These are phyloP conservation scores for Trichosporon coremiiforme DNA, from an alignment of 1,284 basidiomycete species.

Conservation along the genomic window DNA sequence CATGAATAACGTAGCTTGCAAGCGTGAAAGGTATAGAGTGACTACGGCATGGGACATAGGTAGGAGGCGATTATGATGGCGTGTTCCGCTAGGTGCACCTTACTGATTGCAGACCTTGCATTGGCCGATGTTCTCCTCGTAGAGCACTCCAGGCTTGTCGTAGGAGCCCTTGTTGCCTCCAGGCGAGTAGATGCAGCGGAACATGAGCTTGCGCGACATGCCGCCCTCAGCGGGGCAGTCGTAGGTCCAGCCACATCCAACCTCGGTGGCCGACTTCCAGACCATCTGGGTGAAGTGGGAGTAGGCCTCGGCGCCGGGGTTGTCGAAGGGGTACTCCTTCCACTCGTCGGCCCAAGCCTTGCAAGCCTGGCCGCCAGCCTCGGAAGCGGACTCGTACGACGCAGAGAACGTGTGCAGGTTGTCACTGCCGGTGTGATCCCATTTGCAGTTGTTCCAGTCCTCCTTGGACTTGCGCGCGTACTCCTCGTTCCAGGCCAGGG, in stretches of 20 bases:
- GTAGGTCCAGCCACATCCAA: constrained; percentile 44
- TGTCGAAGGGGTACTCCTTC: constrained; percentile 32
- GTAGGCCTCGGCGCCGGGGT: constrained; percentile 28
- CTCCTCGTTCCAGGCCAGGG: constrained; percentile 21
- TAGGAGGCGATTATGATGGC: too few species aligned
- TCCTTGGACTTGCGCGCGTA: constrained; percentile 13
- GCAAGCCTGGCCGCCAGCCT: neutral
- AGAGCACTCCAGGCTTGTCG: neutral
- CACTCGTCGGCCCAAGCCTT: constrained; percentile 26
- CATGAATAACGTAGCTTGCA: constrained; percentile 16
- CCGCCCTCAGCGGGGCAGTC: constrained; percentile 14
- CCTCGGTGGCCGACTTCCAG: constrained; percentile 47
- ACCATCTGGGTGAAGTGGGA: constrained; percentile 42
- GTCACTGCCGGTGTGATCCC: constrained; percentile 22
- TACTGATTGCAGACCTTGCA: constrained; percentile 7
- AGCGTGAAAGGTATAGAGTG: constrained; percentile 13
- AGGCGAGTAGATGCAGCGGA: constrained; percentile 7
- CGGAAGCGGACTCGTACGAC: neutral
- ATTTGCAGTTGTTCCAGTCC: constrained; percentile 1
- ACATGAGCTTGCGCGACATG: constrained; percentile 8
- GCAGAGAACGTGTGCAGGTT: constrained; percentile 18
- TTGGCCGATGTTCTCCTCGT: constrained; percentile 6
- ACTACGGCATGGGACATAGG: constrained; percentile 2
- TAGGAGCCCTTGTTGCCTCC: neutral
- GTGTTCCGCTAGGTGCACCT: constrained; percentile 3